Evolutionary conservation across 2,329 filamentous ascomycete species (phyloP).

Genomic region (Colletotrichum trifolii): DNA sequence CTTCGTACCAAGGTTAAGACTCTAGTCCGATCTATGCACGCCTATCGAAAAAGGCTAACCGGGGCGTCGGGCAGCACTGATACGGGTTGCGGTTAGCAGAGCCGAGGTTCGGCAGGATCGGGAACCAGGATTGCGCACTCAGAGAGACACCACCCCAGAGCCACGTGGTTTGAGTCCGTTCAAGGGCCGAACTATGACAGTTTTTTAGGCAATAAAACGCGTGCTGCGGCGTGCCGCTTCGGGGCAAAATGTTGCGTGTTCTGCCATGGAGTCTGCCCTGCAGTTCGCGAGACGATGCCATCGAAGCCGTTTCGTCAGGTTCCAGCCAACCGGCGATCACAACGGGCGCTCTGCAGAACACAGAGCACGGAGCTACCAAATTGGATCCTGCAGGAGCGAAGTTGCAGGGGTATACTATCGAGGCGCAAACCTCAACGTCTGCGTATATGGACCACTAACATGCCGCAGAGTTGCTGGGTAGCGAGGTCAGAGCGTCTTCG

Average conservation of each 20-base stretch:
- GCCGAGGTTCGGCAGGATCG: conserved; percentile 58
- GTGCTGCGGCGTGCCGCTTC: conserved; percentile 66
- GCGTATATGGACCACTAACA: too few relatives aligned
- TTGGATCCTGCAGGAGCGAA: conserved; percentile 61
- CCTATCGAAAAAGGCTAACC: conserved; percentile 64
- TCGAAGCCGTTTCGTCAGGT: conserved; percentile 47
- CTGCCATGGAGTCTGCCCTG: conserved; percentile 50
- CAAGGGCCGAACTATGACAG: conserved; percentile 60
- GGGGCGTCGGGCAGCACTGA: conserved; percentile 63
- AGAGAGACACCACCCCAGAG: background rate
- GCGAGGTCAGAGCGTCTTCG: too few relatives aligned
- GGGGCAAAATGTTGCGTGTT: conserved; percentile 67
- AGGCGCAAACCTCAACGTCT: conserved; percentile 19
- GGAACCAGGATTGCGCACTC: conserved; percentile 59
- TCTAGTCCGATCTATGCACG: conserved; percentile 57
- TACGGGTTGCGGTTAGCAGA: conserved; percentile 59
- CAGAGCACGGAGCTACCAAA: conserved; percentile 58
- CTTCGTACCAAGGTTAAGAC: conserved; percentile 64
- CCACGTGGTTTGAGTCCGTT: conserved; percentile 12
- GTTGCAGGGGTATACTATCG: conserved; percentile 50
- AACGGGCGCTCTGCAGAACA: conserved; percentile 46
- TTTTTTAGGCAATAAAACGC: conserved; percentile 60
- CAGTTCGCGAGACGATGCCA: conserved; percentile 50
- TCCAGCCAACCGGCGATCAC: conserved; percentile 44
- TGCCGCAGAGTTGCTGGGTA: too few relatives aligned